These are phyloP conservation scores for Fraxinus excelsior DNA, from an alignment of 257 asterid genomes.

Conservation along the genomic window DNA sequence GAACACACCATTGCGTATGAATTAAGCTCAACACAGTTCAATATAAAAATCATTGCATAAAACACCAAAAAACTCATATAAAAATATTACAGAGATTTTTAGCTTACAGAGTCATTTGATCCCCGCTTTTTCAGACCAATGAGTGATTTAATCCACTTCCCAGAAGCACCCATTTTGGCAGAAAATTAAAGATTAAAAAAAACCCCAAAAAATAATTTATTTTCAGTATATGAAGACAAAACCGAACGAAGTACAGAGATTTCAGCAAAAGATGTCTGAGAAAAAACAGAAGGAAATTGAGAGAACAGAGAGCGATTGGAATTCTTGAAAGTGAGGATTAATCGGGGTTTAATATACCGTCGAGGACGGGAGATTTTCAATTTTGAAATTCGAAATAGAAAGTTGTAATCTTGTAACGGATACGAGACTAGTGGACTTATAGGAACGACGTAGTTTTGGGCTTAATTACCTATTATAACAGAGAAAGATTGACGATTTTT, in stretches of 20 bases:
- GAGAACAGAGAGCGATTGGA: not conserved
- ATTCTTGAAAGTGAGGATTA: not conserved
- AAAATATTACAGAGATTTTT: not conserved
- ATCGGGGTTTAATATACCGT: not conserved
- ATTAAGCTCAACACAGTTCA: not conserved
- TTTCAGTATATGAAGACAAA: not conserved
- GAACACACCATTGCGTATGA: not conserved
- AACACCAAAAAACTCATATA: not conserved
- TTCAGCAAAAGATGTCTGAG: constrained; percentile 3
- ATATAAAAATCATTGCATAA: too few species aligned
- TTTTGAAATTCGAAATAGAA: constrained; percentile 33
- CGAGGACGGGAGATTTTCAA: constrained; percentile 24
- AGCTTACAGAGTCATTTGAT: constrained; percentile 29
- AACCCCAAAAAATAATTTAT: not conserved
- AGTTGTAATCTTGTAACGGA: constrained; percentile 49
- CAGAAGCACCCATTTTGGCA: constrained; percentile 47
- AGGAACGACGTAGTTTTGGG: not conserved
- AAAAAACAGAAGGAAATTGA: not conserved
- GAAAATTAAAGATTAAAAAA: not conserved
- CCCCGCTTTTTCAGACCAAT: constrained; percentile 35
- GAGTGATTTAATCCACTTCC: constrained; percentile 51
- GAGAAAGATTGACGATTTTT: constrained; percentile 14
- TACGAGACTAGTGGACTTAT: constrained; percentile 12
- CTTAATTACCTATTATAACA: not conserved
- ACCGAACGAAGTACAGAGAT: constrained; percentile 14